Base-by-base conservation (phyloP, 2,329 filamentous ascomycete species). In the Aspergillus spinulosporus region DNA sequence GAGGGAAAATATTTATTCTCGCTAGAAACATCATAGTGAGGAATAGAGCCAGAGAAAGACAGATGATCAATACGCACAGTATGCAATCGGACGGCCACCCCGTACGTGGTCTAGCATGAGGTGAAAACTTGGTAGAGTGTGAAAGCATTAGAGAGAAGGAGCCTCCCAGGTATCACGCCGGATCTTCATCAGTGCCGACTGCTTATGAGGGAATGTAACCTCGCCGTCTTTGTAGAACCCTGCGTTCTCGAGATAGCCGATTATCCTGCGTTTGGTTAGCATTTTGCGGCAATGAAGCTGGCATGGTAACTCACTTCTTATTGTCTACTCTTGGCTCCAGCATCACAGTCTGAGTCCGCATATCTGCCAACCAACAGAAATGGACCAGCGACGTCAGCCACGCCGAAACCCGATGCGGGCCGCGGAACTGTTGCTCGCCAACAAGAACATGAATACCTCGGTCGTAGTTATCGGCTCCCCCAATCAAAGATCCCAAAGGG, bases 311-410 rank as follows among this genome's bases (percentile, higher is more conserved):
- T 74, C 72, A 96, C 93, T 89, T 92, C 55, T 82, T 78, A 72
- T 99, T 97, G 71, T 99, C 94, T 9, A 97, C 82, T 68, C 94
- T 84, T 2, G 94, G 94, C 76, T 99, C 94, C 65, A 97, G 75
- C 69, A 90, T 87, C 21, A 97, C 83, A 52, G 84, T 87, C 78
- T 91, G 87, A 1, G 93, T 97, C 61, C 94, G 81, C 64, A 85
- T 82, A 70, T 97, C 92, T 2, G 87, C 82, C 61, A 88, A 77
- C 69, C 89, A 88, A 64, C 88, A 89, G 79, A 88, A 93, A 72
- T 99, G 94, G n/a, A 94, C 87, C 63, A 97, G 71, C 15, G 91
- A 88, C 50, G 85, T 89, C 63, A 97, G 72, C 94, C 94, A 99
- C 32, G 87, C 79, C 52, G 84, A 84, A 21, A 97, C 88, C 21